Percentiles rank a stretch among this genome's conserved stretches.
These are phyloP conservation scores for Hypoxylon cercidicola DNA, from an alignment of 495 filamentous ascomycete genomes.

Conservation along the genomic window DNA sequence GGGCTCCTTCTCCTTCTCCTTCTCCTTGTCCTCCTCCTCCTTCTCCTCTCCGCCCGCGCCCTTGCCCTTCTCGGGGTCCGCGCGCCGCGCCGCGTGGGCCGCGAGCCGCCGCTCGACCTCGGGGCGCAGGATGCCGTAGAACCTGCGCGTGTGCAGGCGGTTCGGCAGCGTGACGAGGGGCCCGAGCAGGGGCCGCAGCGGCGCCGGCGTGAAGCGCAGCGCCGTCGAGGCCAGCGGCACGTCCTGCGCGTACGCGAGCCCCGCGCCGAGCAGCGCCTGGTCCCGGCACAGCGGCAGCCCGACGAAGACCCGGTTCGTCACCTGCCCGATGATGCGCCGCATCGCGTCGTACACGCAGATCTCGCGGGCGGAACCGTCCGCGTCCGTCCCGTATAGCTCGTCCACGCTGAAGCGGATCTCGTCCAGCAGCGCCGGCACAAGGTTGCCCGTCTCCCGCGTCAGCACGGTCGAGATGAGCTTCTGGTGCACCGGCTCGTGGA, in stretches of 20 bases:
- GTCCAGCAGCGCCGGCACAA: conserved; percentile 55
- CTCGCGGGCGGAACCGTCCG: conserved; percentile 37
- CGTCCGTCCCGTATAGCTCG: conserved; percentile 49
- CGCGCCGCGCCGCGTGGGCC: conserved; percentile 31
- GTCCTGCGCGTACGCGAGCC: conserved; percentile 53
- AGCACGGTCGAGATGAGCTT: conserved; percentile 40
- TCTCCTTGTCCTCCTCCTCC: no score
- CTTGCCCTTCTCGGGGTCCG: no score
- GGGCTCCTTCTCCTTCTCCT: conserved; percentile 13
- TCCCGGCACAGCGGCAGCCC: conserved; percentile 48
- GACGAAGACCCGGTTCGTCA: conserved; percentile 52
- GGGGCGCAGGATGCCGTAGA: conserved; percentile 47
- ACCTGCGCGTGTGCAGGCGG: conserved; percentile 44
- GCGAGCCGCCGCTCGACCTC: conserved; percentile 45
- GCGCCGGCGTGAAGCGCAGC: conserved; percentile 50
- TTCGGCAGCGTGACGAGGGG: conserved; percentile 51
- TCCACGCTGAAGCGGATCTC: conserved; percentile 51
- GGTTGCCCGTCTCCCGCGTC: conserved; percentile 53
- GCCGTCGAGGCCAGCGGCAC: conserved; percentile 46
- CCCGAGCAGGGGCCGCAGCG: conserved; percentile 52
- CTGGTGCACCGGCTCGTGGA: background rate
- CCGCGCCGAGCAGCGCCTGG: conserved; percentile 50
- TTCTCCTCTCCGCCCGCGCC: no score
- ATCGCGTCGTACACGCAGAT: conserved; percentile 54
- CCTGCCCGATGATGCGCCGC: conserved; percentile 44